Evolutionary conservation across 106 monocot genomes (phyloP).

Genomic region (Dendrobium chrysotoxum): DNA sequence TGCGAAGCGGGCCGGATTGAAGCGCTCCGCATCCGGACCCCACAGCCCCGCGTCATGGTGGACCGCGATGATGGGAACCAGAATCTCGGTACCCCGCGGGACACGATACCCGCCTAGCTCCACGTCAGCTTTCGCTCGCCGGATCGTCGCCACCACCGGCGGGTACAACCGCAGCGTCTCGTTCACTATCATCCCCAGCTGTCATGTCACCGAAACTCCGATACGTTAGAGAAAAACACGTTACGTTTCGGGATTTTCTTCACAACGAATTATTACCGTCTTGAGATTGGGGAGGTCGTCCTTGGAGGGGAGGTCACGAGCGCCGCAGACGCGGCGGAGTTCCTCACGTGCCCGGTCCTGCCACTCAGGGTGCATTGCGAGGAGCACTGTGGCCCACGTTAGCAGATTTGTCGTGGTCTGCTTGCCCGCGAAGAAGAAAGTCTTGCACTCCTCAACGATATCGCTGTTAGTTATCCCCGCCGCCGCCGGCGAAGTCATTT

Average conservation of each 20-base stretch:
- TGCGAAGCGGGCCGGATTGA: constrained; percentile 58
- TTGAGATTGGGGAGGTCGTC: constrained; percentile 78
- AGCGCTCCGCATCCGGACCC: constrained; percentile 52
- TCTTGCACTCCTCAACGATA: constrained; percentile 94
- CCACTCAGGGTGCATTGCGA: constrained; percentile 92
- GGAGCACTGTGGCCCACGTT: constrained; percentile 74
- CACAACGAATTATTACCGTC: constrained; percentile 34
- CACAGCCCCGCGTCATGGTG: constrained; percentile 58
- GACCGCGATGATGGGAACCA: constrained; percentile 68
- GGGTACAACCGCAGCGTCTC: constrained; percentile 74
- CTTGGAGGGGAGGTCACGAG: constrained; percentile 47
- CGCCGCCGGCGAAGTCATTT: constrained; percentile 32
- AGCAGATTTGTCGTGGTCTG: constrained; percentile 84
- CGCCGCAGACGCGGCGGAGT: constrained; percentile 55
- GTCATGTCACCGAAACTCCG: background rate
- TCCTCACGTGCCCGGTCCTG: constrained; percentile 68
- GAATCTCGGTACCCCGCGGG: constrained; percentile 53
- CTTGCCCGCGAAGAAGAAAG: constrained; percentile 93
- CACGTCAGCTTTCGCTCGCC: constrained; percentile 51
- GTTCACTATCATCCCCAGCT: constrained; percentile 73
- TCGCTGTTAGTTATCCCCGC: constrained; percentile 23
- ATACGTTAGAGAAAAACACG: background rate
- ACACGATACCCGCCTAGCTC: constrained; percentile 34
- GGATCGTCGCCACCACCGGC: constrained; percentile 47
- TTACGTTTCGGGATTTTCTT: too few species aligned